phyloP scores from a whole-genome alignment of 2,329 filamentous ascomycete genomes.

The Penicillium nordicum region DNA sequence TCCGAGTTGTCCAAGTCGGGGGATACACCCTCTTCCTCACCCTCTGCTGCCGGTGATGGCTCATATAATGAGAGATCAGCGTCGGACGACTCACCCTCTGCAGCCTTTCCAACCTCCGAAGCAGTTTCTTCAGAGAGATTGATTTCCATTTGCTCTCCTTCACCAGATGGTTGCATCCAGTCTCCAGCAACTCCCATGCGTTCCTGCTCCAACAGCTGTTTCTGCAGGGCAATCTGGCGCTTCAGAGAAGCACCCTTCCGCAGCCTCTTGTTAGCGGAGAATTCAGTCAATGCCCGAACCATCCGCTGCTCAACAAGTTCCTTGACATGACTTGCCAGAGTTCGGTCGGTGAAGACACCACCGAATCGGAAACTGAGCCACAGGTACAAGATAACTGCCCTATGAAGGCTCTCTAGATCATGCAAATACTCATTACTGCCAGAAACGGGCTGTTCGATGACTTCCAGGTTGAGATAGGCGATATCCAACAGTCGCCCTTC shows the following conservation, averaged over 20 bases:
- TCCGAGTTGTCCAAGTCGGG: background rate
- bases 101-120: background rate
- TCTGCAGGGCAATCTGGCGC: constrained; percentile 38
- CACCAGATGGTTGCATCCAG: constrained; percentile 11
- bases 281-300: constrained; percentile 57
- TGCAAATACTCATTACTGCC: constrained; percentile 58
- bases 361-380: constrained; percentile 91
- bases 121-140: constrained; percentile 20
- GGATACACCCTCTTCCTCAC: background rate
- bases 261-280: constrained; percentile 49
- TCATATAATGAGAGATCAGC: background rate
- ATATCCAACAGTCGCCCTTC: constrained; percentile 71
- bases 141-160: constrained; percentile 7
- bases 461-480: constrained; percentile 64
- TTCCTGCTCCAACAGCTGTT: constrained; percentile 32
- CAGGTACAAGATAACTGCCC: constrained; percentile 76
- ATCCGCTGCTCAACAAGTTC: constrained; percentile 73
- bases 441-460: constrained; percentile 59
- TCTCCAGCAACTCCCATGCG: constrained; percentile 24
- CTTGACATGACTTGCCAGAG: constrained; percentile 76
- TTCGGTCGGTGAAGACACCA: constrained; percentile 72
- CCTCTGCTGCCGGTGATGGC: background rate
- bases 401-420: constrained; percentile 74
- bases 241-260: constrained; percentile 38
- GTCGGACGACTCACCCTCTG: background rate